Evolutionary conservation across 805 yeast species (phyloP), one percentile per base, ranked within the genome.

Genomic region (Yamadazyma laniorum): DNA sequence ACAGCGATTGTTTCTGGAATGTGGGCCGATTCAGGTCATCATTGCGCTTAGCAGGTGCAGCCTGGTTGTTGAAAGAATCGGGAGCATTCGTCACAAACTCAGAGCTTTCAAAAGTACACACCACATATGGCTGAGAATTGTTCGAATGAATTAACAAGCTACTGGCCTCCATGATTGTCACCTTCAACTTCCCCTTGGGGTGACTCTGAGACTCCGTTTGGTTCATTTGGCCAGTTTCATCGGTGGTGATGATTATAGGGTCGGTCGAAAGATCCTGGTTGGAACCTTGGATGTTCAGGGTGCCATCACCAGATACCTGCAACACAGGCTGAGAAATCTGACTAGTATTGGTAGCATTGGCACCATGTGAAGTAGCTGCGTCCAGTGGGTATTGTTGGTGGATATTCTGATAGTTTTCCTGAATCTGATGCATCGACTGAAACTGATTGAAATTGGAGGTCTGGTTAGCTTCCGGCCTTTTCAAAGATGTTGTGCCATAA

Each of bases 61-160:
- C 23, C 12, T 39, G 30, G 15, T 57, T 59, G 6, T 66, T 61
- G 42, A 51, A 56, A 18, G 75, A 69, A 35, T 74, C 84, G 1
- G 95, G 88, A 4, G 89, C 90, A 45, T 80, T 80, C 18, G 95
- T 81, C 43, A 91, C 89, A 48, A 82, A 85, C 64, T 93, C 98
- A 1, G 95, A 82, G 44, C 91, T 82, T 58, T 88, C 95, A 67
- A 85, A 89, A 8, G 95, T 84, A 61, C 95, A 86, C 25, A 89
- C 96, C 14, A 86, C 95, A 59, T 89, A 84, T 3, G 96, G 96
- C 49, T 77, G 85, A 3, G 91, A 71, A 56, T 54, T 68, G 28
- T 71, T 63, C 4, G 79, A 62, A 31, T 74, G 70, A 23, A 81
- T 76, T 29, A 72, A 64, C 45, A 91, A 71, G 49, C 80, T 82